Evolutionary conservation across 139 green algal species (phyloP).

Genomic region (Desmodesmus armatus): DNA sequence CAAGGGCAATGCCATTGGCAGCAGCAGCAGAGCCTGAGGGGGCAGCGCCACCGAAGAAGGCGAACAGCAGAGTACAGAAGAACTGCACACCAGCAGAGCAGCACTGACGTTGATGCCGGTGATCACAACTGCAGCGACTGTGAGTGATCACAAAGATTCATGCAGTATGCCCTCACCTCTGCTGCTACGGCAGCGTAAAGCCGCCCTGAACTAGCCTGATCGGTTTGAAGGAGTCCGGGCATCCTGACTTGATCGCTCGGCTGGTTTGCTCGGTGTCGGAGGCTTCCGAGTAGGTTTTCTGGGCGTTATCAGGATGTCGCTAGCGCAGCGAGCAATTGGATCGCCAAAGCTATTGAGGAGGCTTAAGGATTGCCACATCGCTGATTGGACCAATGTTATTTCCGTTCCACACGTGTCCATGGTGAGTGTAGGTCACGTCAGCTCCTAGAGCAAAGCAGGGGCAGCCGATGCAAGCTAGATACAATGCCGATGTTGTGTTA

Average conservation of each 20-base stretch:
- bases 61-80: constrained; percentile 50
- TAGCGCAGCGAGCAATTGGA: no score
- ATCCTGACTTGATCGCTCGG: constrained; percentile 24
- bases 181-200: constrained; percentile 63
- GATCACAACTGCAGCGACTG: not conserved
- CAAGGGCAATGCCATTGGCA: constrained; percentile 67
- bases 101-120: not conserved
- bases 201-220: not conserved
- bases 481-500: no score
- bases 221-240: constrained; percentile 28
- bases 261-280: no score
- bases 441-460: no score
- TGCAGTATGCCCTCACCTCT: constrained; percentile 28
- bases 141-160: not conserved
- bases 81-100: constrained; percentile 27
- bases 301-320: no score
- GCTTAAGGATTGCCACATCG: no score
- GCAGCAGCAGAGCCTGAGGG: constrained; percentile 42
- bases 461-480: no score
- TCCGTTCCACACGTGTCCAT: no score
- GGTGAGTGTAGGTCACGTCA: no score
- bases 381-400: no score
- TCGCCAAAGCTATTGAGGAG: no score
- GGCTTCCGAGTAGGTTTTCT: no score
- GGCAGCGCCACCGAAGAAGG: constrained; percentile 41